These are phyloP conservation scores for Suillus subalutaceus DNA, from an alignment of 768 basidiomycete species.

Conservation along the genomic window DNA sequence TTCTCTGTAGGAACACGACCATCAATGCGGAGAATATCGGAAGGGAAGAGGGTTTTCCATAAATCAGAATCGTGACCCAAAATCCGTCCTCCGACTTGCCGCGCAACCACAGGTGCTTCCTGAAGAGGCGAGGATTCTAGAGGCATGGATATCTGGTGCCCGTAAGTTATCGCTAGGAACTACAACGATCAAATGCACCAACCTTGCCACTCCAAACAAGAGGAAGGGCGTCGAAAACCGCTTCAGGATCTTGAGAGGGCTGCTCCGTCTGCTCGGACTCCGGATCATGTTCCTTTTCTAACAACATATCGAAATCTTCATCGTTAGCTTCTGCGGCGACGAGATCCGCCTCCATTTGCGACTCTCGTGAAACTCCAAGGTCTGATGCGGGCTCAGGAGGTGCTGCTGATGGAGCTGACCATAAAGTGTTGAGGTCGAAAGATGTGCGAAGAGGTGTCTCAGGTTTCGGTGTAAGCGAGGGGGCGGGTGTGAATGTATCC, in stretches of 20 bases:
- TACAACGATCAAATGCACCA: slow-evolving; percentile 24
- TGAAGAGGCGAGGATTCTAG: slow-evolving; percentile 71
- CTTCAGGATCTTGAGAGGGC: slow-evolving; percentile 46
- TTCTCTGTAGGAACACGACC: slow-evolving; percentile 81
- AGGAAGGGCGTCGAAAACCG: slow-evolving; percentile 56
- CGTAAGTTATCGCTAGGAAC: slow-evolving; percentile 16
- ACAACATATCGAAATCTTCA: slow-evolving; percentile 86
- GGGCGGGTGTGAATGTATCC: slow-evolving; percentile 26
- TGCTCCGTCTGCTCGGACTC: slow-evolving; percentile 26
- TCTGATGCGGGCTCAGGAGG: slow-evolving; percentile 27
- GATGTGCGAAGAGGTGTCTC: slow-evolving; percentile 52
- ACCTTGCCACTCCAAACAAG: slow-evolving; percentile 80
- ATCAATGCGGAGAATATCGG: slow-evolving; percentile 71
- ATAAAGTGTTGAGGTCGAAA: slow-evolving; percentile 75
- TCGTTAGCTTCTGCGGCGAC: slow-evolving; percentile 56
- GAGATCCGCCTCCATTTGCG: slow-evolving; percentile 45
- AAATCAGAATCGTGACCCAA: slow-evolving; percentile 59
- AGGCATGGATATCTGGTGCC: slow-evolving; percentile 73
- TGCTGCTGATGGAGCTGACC: slow-evolving; percentile 55
- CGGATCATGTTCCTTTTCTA: slow-evolving; percentile 58
- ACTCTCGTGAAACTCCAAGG: slow-evolving; percentile 24
- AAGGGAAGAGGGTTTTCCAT: slow-evolving; percentile 80
- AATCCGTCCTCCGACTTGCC: slow-evolving; percentile 77
- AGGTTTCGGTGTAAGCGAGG: slow-evolving; percentile 36
- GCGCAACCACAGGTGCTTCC: slow-evolving; percentile 66